Conservation (phyloP, 208 protist genomes). For the Wallacemonas collosoma region DNA sequence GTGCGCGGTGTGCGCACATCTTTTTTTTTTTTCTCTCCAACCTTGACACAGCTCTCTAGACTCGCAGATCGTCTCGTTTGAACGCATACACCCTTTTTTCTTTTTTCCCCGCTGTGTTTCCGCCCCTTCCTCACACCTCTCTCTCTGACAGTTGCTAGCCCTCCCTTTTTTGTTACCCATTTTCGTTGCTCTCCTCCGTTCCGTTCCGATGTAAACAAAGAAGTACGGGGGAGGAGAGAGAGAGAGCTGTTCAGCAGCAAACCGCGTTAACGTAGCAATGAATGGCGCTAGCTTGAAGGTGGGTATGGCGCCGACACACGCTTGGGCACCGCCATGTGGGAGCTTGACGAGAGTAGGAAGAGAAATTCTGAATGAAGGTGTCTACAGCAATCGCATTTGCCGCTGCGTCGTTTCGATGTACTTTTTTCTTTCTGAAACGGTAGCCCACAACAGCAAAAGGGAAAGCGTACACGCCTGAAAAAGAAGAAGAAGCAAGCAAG, state of each 20-base stretch:
- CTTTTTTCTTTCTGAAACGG: not conserved
- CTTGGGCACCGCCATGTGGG: too few relatives aligned
- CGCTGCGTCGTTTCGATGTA: slow-evolving; percentile 1
- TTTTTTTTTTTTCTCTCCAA: not conserved
- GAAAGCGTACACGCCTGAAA: too few relatives aligned
- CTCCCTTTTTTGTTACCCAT: not conserved
- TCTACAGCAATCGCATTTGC: not conserved
- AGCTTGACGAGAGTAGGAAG: too few relatives aligned
- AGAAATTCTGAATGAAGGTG: not conserved
- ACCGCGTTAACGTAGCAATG: too few relatives aligned
- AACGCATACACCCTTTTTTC: not conserved
- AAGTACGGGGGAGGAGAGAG: too few relatives aligned
- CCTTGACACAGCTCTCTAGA: too few relatives aligned
- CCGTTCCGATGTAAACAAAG: slow-evolving; percentile 7
- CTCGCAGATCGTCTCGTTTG: too few relatives aligned
- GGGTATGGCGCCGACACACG: too few relatives aligned
- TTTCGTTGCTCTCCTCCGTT: not conserved
- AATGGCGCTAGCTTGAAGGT: too few relatives aligned
- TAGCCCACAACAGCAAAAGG: too few relatives aligned
- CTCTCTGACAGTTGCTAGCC: slow-evolving; percentile 3
- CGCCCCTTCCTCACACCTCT: not conserved
- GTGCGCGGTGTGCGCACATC: not conserved
- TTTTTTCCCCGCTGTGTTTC: not conserved
- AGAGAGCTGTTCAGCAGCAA: too few relatives aligned
- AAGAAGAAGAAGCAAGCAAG: too few relatives aligned